phyloP scores from a whole-genome alignment of 768 basidiomycete genomes.

The Collybia nuda region DNA sequence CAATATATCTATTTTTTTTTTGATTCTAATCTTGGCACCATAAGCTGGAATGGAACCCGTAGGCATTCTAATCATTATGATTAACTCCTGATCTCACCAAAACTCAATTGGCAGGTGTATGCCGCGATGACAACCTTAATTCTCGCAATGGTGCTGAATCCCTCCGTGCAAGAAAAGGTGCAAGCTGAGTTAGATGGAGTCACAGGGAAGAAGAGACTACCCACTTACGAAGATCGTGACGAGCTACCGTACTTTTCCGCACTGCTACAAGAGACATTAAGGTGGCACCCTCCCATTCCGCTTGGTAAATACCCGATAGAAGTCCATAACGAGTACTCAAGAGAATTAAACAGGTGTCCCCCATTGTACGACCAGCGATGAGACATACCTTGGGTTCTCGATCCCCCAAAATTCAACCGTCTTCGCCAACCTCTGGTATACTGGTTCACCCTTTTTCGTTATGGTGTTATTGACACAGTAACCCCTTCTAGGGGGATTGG shows the following conservation, averaged over 20 bases:
- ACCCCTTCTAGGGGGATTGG: constrained; percentile 3
- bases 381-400: constrained; percentile 7
- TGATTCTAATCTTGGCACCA: neutral
- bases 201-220: constrained; percentile 11
- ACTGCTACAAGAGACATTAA: constrained; percentile 10
- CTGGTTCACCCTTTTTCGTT: neutral
- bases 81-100: neutral
- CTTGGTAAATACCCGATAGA: neutral
- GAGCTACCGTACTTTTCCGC: constrained; percentile 12
- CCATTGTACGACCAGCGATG: constrained; percentile 3
- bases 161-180: constrained; percentile 10
- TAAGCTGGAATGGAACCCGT: neutral
- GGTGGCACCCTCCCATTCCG: constrained; percentile 2
- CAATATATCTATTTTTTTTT: neutral
- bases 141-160: constrained; percentile 11
- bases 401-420: constrained; percentile 4
- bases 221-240: constrained; percentile 8
- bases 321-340: neutral
- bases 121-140: constrained; percentile 7
- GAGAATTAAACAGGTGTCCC: constrained; percentile 3
- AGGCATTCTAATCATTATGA: neutral
- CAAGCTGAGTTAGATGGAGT: constrained; percentile 13
- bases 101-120: neutral
- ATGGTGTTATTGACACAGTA: too few species aligned
- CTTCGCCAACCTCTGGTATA: constrained; percentile 5